A percentile compares a stretch with the other conserved stretches of the same genome.
Conservation (phyloP, 1,284 basidiomycete genomes). For the Termitomyces sp. region DNA sequence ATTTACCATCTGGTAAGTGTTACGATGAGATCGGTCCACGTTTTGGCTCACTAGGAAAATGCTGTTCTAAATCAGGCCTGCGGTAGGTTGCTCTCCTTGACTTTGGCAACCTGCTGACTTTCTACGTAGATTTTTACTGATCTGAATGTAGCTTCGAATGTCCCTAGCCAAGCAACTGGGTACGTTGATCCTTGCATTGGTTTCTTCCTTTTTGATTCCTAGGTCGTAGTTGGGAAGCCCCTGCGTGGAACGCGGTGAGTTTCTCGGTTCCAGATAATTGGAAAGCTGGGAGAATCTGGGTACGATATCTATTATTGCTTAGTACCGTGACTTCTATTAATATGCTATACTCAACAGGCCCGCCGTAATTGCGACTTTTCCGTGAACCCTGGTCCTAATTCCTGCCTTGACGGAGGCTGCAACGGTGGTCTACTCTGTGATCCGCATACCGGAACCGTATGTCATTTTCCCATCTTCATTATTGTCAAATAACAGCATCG, state of each 20-base stretch:
- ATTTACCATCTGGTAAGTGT: slow-evolving; percentile 40
- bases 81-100: slow-evolving; percentile 20
- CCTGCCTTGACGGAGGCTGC: slow-evolving; percentile 52
- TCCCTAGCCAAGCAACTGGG: slow-evolving; percentile 34
- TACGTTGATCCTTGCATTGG: slow-evolving; percentile 10
- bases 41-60: not conserved
- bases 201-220: slow-evolving; percentile 4
- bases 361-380: slow-evolving; percentile 45
- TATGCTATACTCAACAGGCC: slow-evolving; percentile 25
- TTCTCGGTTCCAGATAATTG: slow-evolving; percentile 46
- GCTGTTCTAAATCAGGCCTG: slow-evolving; percentile 27
- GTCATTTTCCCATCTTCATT: slow-evolving; percentile 1
- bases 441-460: slow-evolving; percentile 42
- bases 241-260: slow-evolving; percentile 29
- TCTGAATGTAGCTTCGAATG: slow-evolving; percentile 31
- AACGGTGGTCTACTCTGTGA: slow-evolving; percentile 55
- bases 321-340: not conserved
- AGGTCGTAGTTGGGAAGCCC: slow-evolving; percentile 39
- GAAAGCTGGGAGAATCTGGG: slow-evolving; percentile 48
- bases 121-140: slow-evolving; percentile 36
- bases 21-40: not conserved
- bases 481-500: not conserved
- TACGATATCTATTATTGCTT: slow-evolving; percentile 15
- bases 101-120: not conserved
- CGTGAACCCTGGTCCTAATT: slow-evolving; percentile 45